phyloP scores from a whole-genome alignment of 176 grass and related monocot species.

The Hsuehochloa calcarea region DNA sequence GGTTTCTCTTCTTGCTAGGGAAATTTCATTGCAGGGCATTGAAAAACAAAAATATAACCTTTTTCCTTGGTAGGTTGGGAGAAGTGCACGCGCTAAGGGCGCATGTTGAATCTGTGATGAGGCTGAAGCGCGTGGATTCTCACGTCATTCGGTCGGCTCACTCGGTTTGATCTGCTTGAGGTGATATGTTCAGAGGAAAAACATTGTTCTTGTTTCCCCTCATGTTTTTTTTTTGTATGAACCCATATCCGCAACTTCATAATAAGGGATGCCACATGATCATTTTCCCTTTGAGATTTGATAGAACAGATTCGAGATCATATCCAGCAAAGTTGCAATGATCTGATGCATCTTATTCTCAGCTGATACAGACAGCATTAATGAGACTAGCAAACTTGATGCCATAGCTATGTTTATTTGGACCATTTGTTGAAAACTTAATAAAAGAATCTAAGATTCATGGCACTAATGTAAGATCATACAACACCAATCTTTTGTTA shows the following conservation, averaged over 20 bases:
- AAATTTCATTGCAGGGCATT: neutral
- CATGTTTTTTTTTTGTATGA: neutral
- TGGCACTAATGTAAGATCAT: slow-evolving; percentile 13
- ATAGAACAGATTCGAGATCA: neutral
- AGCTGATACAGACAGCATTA: neutral
- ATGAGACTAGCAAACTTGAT: neutral
- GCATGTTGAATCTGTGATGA: slow-evolving; percentile 59
- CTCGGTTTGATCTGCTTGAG: slow-evolving; percentile 36
- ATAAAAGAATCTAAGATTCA: slow-evolving; percentile 21
- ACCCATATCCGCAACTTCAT: neutral
- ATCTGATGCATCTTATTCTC: neutral
- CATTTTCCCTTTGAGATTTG: neutral
- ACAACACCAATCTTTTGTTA: neutral
- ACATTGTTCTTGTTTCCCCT: neutral
- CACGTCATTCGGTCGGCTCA: slow-evolving; percentile 35
- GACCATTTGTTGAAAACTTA: slow-evolving; percentile 2
- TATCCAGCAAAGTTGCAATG: neutral
- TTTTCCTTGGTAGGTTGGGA: slow-evolving; percentile 44
- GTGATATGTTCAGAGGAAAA: neutral
- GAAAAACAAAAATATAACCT: neutral
- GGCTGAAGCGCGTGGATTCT: slow-evolving; percentile 48
- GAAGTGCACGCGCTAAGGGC: slow-evolving; percentile 45
- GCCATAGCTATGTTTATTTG: neutral
- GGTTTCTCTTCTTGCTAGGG: neutral
- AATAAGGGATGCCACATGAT: neutral